These are phyloP conservation scores for Aphanomyces euteiches DNA, from an alignment of 352 stramenopile species.

Conservation along the genomic window DNA sequence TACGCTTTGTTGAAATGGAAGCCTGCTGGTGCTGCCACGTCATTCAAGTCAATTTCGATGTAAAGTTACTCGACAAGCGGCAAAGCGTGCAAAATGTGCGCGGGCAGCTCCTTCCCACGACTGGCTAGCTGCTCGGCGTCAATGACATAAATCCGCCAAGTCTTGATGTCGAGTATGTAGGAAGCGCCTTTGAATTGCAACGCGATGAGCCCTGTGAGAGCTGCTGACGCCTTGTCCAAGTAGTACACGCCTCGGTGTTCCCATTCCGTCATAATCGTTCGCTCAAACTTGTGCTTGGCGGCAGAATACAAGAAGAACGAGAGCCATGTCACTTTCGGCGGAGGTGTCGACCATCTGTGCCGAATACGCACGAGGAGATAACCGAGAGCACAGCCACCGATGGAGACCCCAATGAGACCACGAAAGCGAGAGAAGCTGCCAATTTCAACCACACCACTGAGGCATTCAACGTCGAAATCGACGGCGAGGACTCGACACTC, in stretches of 20 bases:
- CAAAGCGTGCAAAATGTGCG: not conserved
- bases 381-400: not conserved
- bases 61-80: slow-evolving; percentile 2
- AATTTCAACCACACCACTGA: slow-evolving; percentile 17
- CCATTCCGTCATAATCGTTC: slow-evolving; percentile 6
- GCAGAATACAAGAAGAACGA: slow-evolving; percentile 14
- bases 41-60: too few relatives aligned
- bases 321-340: not conserved
- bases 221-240: slow-evolving; percentile 20
- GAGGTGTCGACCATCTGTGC: not conserved
- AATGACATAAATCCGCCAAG: slow-evolving; percentile 18
- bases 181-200: not conserved
- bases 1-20: too few relatives aligned
- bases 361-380: not conserved
- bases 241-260: slow-evolving; percentile 17
- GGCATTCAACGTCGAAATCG: slow-evolving; percentile 25
- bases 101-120: not conserved
- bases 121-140: not conserved
- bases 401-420: not conserved
- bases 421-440: slow-evolving; percentile 20
- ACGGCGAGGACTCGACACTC: slow-evolving; percentile 11
- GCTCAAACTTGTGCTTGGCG: slow-evolving; percentile 17
- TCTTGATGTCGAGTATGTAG: slow-evolving; percentile 22
- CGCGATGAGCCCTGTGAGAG: slow-evolving; percentile 16
- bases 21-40: too few relatives aligned